phyloP scores from a whole-genome alignment of 2,329 filamentous ascomycete species.

The Sordariomycetes sp. region DNA sequence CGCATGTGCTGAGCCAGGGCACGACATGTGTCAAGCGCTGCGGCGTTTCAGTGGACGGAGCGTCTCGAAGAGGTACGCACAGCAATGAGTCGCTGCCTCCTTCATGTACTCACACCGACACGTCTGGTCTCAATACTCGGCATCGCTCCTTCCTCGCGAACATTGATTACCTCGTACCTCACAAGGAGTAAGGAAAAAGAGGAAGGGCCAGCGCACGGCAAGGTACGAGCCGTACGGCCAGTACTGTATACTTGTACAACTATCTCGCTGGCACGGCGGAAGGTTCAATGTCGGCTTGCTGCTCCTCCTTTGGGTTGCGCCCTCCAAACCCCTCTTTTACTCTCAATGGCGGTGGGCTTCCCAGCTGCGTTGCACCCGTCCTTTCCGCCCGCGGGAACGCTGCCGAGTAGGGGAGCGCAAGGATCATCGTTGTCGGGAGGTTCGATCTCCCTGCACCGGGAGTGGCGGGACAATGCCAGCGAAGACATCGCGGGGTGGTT shows the following conservation, averaged over 20 bases:
- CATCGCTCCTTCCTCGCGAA: too few relatives aligned
- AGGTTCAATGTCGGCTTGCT: background rate
- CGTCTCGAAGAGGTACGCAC: background rate
- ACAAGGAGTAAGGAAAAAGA: background rate
- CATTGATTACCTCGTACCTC: too few relatives aligned
- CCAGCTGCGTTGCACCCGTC: background rate
- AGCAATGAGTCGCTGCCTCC: background rate
- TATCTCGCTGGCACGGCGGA: background rate
- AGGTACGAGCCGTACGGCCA: background rate
- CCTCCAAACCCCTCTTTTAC: background rate
- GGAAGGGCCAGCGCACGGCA: background rate
- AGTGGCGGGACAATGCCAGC: background rate
- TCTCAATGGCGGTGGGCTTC: background rate
- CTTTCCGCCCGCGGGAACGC: background rate
- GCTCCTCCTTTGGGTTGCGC: background rate
- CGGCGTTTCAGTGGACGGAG: background rate
- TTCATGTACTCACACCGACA: background rate
- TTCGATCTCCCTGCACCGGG: background rate
- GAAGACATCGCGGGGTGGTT: background rate
- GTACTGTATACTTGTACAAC: background rate
- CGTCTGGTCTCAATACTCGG: too few relatives aligned
- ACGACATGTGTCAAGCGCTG: background rate
- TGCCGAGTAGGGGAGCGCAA: background rate
- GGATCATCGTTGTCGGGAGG: background rate
- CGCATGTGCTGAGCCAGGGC: background rate